These are phyloP conservation scores for Leccinum subtestaceum DNA, from an alignment of 768 basidiomycete species.

Conservation along the genomic window DNA sequence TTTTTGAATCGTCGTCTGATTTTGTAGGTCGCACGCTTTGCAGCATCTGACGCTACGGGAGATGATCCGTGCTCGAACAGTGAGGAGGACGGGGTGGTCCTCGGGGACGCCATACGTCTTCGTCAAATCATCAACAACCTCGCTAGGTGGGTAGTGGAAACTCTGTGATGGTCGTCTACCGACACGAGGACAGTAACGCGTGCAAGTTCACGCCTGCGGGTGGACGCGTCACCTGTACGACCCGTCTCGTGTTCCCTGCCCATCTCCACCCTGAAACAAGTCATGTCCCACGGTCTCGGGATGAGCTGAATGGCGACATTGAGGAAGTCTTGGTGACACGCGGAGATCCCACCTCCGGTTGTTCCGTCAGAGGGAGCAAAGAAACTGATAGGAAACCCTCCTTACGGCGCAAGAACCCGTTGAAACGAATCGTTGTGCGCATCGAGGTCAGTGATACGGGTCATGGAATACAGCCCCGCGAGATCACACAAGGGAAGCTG, in stretches of 20 bases:
- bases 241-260: slow-evolving; percentile 49
- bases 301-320: slow-evolving; percentile 12
- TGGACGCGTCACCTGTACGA: slow-evolving; percentile 64
- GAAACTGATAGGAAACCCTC: neutral
- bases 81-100: slow-evolving; percentile 63
- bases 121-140: slow-evolving; percentile 84
- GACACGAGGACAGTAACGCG: slow-evolving; percentile 51
- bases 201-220: slow-evolving; percentile 77
- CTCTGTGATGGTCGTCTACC: neutral
- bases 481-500: slow-evolving; percentile 68
- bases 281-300: neutral
- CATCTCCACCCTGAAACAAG: slow-evolving; percentile 16
- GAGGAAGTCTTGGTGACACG: slow-evolving; percentile 28
- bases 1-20: neutral
- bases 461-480: slow-evolving; percentile 57
- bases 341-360: slow-evolving; percentile 28
- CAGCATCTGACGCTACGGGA: slow-evolving; percentile 60
- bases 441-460: slow-evolving; percentile 83
- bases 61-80: slow-evolving; percentile 30
- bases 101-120: slow-evolving; percentile 80
- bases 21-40: slow-evolving; percentile 53
- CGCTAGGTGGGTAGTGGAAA: slow-evolving; percentile 47
- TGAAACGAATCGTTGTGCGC: slow-evolving; percentile 74
- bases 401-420: slow-evolving; percentile 14
- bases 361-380: neutral